Evolutionary conservation across 495 filamentous ascomycete genomes (phyloP).

Genomic region (Evansstolkia leycettana): DNA sequence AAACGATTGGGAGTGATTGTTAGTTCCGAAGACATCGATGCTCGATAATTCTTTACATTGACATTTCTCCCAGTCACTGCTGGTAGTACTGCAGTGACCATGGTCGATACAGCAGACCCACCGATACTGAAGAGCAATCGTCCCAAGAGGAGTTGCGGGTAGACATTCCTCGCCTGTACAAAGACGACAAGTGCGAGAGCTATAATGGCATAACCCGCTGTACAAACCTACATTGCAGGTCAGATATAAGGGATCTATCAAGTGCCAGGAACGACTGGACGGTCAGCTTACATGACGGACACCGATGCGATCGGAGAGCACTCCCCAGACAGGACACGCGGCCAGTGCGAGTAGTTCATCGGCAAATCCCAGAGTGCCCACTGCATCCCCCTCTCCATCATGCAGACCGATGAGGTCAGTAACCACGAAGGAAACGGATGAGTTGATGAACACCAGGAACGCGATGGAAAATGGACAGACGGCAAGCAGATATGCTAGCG

Average conservation of each 20-base stretch:
- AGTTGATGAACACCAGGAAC: slow-evolving; percentile 96
- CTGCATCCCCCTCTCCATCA: slow-evolving; percentile 70
- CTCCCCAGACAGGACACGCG: slow-evolving; percentile 85
- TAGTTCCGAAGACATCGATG: slow-evolving; percentile 47
- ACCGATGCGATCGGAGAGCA: slow-evolving; percentile 79
- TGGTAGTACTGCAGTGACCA: slow-evolving; percentile 93
- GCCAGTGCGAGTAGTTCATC: slow-evolving; percentile 87
- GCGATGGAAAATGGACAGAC: slow-evolving; percentile 93
- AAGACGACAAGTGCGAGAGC: slow-evolving; percentile 64
- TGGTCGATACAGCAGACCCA: slow-evolving; percentile 84
- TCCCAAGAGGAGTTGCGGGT: slow-evolving; percentile 78
- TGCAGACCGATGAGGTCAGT: slow-evolving; percentile 75
- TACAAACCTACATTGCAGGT: slow-evolving; percentile 45
- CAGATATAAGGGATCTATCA: background rate
- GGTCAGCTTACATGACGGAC: slow-evolving; percentile 47
- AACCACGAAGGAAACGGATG: slow-evolving; percentile 84
- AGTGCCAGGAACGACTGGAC: background rate
- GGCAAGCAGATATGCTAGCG: slow-evolving; percentile 71
- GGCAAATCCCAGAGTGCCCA: slow-evolving; percentile 88
- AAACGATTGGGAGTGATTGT: slow-evolving; percentile 50
- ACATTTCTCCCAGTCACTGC: slow-evolving; percentile 51
- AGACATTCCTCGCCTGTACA: slow-evolving; percentile 76
- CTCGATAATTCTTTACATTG: slow-evolving; percentile 7
- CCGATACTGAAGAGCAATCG: slow-evolving; percentile 82
- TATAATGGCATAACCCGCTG: slow-evolving; percentile 68